Evolutionary conservation across 2,329 filamentous ascomycete genomes (phyloP), one percentile per base, ranked within the genome.

Genomic region (Bertia moriformis): DNA sequence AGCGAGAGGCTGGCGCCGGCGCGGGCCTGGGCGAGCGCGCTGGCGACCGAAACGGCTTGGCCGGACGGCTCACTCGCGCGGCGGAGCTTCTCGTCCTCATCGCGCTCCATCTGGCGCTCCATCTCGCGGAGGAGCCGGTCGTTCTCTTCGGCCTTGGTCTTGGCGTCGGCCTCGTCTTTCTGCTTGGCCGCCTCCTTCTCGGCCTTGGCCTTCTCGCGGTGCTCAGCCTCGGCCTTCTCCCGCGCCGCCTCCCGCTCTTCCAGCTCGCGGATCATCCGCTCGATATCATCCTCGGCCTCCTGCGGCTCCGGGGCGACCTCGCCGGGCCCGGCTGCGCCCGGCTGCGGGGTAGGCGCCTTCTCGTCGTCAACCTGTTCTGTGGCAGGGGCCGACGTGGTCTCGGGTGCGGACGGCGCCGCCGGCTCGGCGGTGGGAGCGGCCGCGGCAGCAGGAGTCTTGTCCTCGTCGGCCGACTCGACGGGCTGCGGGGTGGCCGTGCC

Each of bases 11-110:
- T 59, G 55, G 22, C 22, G n/a, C 22, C 22, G 7, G 22, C 22
- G n/a, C 22, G 22, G 48, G 57, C 57, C 44, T 59, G 57, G 13
- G 65, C 54, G 14, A 73, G 56, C 17, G 63, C 56, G 14, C 83
- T 78, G 2, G 66, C 62, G 17, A 74, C 62, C 1, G 65, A 66
- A 36, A 60, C 46, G 14, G 57, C 50, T 47, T 69, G 66, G 33
- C 59, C 64, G 42, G 67, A 66, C 18, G 66, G 60, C 45, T 75
- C 71, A 4, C 56, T 61, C 38, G 62, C 59, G 39, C 59, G 58
- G 38, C 70, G 70, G 54, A 77, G 76, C 49, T 70, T 71, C 56
- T 78, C 80, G 57, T 85, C 81, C 53, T 86, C 83, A 1, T 82
- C 61, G 43, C 74, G 75, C 50, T 81, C 78, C 68, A 78, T 80